A percentile compares a stretch with the other conserved stretches of the same genome.
Conservation (phyloP, 345 rosid species). For the Rhizophora apiculata region DNA sequence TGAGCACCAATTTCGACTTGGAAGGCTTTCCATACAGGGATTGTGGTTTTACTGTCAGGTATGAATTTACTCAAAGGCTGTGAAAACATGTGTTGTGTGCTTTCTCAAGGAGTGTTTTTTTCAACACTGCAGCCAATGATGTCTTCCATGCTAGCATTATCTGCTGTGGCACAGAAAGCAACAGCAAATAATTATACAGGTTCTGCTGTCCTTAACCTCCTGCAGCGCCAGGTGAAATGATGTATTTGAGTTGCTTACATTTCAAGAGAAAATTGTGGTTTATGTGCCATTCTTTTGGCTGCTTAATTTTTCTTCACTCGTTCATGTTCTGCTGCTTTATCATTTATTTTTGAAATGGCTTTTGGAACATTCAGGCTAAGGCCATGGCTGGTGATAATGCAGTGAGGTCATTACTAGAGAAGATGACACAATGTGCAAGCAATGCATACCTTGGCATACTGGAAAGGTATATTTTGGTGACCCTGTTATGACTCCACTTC, state of each 20-base stretch:
- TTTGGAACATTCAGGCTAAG: constrained; percentile 61
- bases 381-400: constrained; percentile 96
- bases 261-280: not conserved
- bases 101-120: constrained; percentile 21
- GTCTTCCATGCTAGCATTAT: constrained; percentile 87
- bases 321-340: constrained; percentile 1
- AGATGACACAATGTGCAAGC: constrained; percentile 92
- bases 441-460: constrained; percentile 88
- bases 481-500: not conserved
- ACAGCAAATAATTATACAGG: constrained; percentile 68
- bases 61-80: constrained; percentile 15
- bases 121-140: constrained; percentile 66
- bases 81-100: constrained; percentile 5
- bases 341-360: constrained; percentile 23
- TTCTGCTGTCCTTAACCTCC: constrained; percentile 89
- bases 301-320: not conserved
- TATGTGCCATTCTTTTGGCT: not conserved
- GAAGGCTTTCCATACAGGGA: constrained; percentile 94
- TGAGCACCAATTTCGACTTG: constrained; percentile 95
- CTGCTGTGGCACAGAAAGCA: constrained; percentile 74
- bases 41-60: constrained; percentile 99
- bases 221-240: constrained; percentile 79
- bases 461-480: constrained; percentile 57
- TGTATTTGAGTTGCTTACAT: not conserved
- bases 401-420: constrained; percentile 90